These are phyloP conservation scores for Kwoniella pini DNA, from an alignment of 768 basidiomycete genomes.

Conservation along the genomic window DNA sequence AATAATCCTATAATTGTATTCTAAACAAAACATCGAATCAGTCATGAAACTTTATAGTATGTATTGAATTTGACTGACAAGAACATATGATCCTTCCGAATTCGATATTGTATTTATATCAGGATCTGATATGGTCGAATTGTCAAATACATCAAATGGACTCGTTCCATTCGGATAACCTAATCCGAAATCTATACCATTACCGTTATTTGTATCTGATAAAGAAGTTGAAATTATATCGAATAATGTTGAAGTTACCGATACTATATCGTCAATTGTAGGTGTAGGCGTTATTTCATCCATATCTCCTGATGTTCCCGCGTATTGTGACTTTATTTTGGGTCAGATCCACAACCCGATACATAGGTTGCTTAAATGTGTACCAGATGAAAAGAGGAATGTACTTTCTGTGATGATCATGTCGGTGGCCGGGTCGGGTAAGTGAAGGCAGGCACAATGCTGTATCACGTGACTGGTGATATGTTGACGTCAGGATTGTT, in stretches of 20 bases:
- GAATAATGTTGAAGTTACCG: slow-evolving; percentile 23
- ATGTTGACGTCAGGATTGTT: no score
- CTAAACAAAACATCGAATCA: slow-evolving; percentile 8
- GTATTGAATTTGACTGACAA: slow-evolving; percentile 17
- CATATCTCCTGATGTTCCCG: no score
- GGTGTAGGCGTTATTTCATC: slow-evolving; percentile 15
- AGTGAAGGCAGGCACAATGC: no score
- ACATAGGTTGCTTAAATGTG: no score
- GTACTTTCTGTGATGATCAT: no score
- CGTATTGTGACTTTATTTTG: no score
- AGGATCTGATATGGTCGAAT: slow-evolving; percentile 12
- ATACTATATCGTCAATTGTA: slow-evolving; percentile 8
- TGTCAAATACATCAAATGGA: slow-evolving; percentile 18
- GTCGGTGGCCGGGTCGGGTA: no score
- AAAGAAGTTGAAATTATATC: slow-evolving; percentile 22
- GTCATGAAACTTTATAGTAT: not conserved
- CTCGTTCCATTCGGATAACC: slow-evolving; percentile 12
- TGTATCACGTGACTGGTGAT: no score
- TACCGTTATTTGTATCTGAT: slow-evolving; percentile 1
- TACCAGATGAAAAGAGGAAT: no score
- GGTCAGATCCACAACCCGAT: no score
- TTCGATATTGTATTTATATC: slow-evolving; percentile 16
- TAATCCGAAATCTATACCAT: not conserved
- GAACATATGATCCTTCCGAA: slow-evolving; percentile 33
- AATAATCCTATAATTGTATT: slow-evolving; percentile 61